phyloP scores from a whole-genome alignment of 305 asterid genomes.

The Nicotiana rustica region DNA sequence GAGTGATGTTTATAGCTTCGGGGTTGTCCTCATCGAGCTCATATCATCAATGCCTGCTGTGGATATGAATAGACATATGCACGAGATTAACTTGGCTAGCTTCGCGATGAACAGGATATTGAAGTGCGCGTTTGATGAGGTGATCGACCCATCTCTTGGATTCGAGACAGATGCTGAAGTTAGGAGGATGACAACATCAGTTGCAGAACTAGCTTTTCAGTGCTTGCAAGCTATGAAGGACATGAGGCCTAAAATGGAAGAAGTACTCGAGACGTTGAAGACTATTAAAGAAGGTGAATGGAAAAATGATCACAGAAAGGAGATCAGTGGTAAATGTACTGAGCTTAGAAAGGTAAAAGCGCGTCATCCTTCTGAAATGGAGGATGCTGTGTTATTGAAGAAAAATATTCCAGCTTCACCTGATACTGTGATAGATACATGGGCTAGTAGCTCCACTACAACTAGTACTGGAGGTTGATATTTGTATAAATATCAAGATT shows the following conservation, averaged over 20 bases:
- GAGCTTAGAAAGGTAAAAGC: not conserved
- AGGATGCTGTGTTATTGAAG: slow-evolving; percentile 37
- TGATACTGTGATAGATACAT: slow-evolving; percentile 30
- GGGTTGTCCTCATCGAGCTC: slow-evolving; percentile 47
- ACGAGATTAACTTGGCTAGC: slow-evolving; percentile 46
- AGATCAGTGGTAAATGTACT: not conserved
- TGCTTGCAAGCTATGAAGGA: slow-evolving; percentile 45
- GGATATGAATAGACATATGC: slow-evolving; percentile 39
- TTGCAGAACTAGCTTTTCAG: slow-evolving; percentile 47
- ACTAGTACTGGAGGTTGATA: slow-evolving; percentile 30
- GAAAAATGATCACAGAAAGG: slow-evolving; percentile 10
- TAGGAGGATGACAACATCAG: slow-evolving; percentile 32
- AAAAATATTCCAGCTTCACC: slow-evolving; percentile 34
- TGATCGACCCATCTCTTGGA: slow-evolving; percentile 43
- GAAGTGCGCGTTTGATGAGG: slow-evolving; percentile 32
- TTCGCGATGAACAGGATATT: slow-evolving; percentile 43
- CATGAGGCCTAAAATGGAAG: slow-evolving; percentile 42
- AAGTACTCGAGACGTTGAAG: slow-evolving; percentile 34
- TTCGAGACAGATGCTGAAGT: slow-evolving; percentile 34
- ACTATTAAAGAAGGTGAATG: slow-evolving; percentile 33
- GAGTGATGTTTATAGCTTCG: slow-evolving; percentile 51
- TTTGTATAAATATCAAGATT: not conserved
- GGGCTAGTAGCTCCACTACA: slow-evolving; percentile 31
- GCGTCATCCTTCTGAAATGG: slow-evolving; percentile 31
- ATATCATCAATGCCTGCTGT: slow-evolving; percentile 43